Evolutionary conservation across 352 stramenopile species (phyloP), one percentile per base, ranked within the genome.

Genomic region (Peronospora belbahrii): DNA sequence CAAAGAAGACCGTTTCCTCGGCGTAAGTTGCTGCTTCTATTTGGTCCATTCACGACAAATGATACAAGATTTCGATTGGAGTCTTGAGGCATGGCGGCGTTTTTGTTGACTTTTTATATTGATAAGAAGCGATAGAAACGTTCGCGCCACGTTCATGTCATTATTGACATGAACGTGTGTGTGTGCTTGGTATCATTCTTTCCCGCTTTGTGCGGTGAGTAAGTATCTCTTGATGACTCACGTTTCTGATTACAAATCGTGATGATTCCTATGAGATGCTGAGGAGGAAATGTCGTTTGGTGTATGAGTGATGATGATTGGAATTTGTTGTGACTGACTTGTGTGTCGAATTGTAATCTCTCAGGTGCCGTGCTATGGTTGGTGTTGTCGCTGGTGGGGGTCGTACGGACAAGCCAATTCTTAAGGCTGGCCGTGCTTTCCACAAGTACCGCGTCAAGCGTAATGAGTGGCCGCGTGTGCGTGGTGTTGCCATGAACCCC

Each of bases 401-500:
- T 61, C 94, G 96, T 86, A 98, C 95, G 14, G 96, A 99, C 80
- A 99, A 99, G 85, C 95, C 96, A 18, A 88, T 99, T 53, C 81
- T 99, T 37, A 99, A 98, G 89, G 95, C 94, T 59, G 95, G 95
- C 65, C 76, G 83, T 75, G 95, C 95, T 17, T 98, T 95, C 89
- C 93, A 98, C 91, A 98, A 98, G 88, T 98, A 97, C 78, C 76
- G 86, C 60, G 95, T 77, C 15, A 99, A 99, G 89, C 89, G 96
- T 67, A 99, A 99, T 85, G 95, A 97, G 78, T 99, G 96, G 96
- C 96, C 96, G 17, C 93, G 82, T 51, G 95, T 98, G 74, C 86
- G 96, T 96, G 96, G 96, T 98, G 95, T 99, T 59, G 96, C 96
- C 36, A 99, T 98, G 87, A 99, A 99, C 79, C 96, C 96, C 43